phyloP scores from a whole-genome alignment of 805 yeast species.

The Candida boidinii region DNA sequence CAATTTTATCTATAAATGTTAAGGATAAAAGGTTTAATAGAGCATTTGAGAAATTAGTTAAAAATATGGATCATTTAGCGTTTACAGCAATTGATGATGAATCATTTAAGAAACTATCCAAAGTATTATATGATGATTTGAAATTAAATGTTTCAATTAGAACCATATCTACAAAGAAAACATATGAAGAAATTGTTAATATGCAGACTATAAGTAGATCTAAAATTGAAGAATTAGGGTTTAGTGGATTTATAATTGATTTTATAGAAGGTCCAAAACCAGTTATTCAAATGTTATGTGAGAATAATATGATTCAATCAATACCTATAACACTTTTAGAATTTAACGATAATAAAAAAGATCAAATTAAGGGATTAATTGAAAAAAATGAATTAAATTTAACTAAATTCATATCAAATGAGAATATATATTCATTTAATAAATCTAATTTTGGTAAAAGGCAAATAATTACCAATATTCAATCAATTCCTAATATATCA shows the following conservation, averaged over 20 bases:
- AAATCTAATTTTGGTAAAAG: slow-evolving; percentile 58
- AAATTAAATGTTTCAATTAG: slow-evolving; percentile 46
- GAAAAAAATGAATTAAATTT: slow-evolving; percentile 36
- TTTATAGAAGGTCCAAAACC: slow-evolving; percentile 62
- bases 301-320: slow-evolving; percentile 35
- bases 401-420: slow-evolving; percentile 53
- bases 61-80: slow-evolving; percentile 45
- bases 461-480: slow-evolving; percentile 40
- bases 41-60: slow-evolving; percentile 50
- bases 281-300: slow-evolving; percentile 67
- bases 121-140: slow-evolving; percentile 29
- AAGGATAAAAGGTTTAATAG: slow-evolving; percentile 40
- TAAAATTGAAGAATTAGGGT: slow-evolving; percentile 42
- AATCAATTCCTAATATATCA: slow-evolving; percentile 13
- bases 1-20: slow-evolving; percentile 55
- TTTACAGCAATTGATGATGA: slow-evolving; percentile 49
- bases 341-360: slow-evolving; percentile 31
- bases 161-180: slow-evolving; percentile 21
- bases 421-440: slow-evolving; percentile 37
- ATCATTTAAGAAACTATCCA: slow-evolving; percentile 39
- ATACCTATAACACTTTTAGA: slow-evolving; percentile 58
- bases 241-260: slow-evolving; percentile 75
- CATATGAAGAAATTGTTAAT: slow-evolving; percentile 6
- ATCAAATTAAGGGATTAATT: slow-evolving; percentile 23
- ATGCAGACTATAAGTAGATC: slow-evolving; percentile 15